Conservation (phyloP, 139 green algal genomes). For the Chlorella sp. region DNA sequence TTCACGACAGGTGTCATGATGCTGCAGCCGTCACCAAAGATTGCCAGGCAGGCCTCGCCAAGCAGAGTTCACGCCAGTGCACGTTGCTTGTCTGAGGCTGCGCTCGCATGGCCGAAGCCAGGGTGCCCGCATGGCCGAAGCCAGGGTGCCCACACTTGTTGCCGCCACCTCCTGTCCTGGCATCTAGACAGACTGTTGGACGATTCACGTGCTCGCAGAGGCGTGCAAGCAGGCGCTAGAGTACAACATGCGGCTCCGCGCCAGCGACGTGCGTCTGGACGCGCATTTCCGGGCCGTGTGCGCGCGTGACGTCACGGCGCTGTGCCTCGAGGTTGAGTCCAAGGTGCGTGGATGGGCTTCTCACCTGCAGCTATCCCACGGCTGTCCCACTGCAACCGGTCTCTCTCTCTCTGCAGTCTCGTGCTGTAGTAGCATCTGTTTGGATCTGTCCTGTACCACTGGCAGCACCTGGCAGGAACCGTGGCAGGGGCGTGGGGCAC, state of each 20-base stretch:
- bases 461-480: too few relatives aligned
- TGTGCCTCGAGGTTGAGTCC: slow-evolving; percentile 10
- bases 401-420: not conserved
- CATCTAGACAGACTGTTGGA: not conserved
- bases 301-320: slow-evolving; percentile 8
- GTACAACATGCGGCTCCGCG: slow-evolving; percentile 16
- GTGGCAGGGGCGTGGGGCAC: too few relatives aligned
- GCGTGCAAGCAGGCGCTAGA: slow-evolving; percentile 11
- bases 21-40: too few relatives aligned
- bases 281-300: slow-evolving; percentile 10
- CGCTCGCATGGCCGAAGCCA: too few relatives aligned
- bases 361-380: not conserved
- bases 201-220: slow-evolving; percentile 10
- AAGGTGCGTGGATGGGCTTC: not conserved
- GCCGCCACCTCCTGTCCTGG: too few relatives aligned
- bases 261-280: slow-evolving; percentile 31
- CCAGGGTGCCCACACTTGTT: too few relatives aligned
- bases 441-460: not conserved
- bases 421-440: not conserved
- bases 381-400: too few relatives aligned
- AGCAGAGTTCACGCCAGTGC: too few relatives aligned
- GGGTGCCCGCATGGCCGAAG: too few relatives aligned
- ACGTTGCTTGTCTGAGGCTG: too few relatives aligned
- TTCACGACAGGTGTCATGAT: too few relatives aligned
- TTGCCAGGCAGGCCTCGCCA: too few relatives aligned